phyloP scores from a whole-genome alignment of 768 basidiomycete genomes.

The Boletales sp. region DNA sequence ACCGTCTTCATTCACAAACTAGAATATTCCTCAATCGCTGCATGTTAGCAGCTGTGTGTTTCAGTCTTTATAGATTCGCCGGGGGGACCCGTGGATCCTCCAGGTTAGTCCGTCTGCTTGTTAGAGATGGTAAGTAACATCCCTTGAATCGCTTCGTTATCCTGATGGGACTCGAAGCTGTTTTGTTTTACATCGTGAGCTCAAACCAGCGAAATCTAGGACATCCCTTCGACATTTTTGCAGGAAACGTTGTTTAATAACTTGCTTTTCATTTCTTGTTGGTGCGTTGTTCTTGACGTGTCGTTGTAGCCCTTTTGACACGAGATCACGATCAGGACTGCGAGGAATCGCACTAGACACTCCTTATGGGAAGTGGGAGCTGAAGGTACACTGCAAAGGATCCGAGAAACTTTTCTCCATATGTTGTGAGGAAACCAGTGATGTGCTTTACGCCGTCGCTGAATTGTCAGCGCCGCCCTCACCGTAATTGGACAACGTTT shows the following conservation, averaged over 20 bases:
- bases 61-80: not conserved
- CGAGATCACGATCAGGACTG: not conserved
- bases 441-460: not conserved
- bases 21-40: conserved; percentile 1
- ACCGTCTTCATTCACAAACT: not conserved
- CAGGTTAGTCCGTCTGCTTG: not conserved
- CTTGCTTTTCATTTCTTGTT: not conserved
- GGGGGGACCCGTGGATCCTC: not conserved
- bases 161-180: not conserved
- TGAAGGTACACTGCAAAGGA: not conserved
- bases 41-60: not conserved
- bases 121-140: conserved; percentile 9
- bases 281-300: not conserved
- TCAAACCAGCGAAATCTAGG: no score
- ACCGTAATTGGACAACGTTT: not conserved
- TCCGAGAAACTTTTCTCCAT: not conserved
- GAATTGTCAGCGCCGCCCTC: no score
- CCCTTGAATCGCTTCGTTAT: not conserved
- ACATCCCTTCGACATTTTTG: not conserved
- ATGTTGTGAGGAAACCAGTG: not conserved
- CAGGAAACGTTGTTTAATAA: not conserved
- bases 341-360: not conserved
- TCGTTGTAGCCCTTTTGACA: not conserved
- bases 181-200: conserved; percentile 2
- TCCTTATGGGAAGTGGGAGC: no score